Conservation (phyloP, 2,329 filamentous ascomycete species). For the Sarocladiaceae sp. region DNA sequence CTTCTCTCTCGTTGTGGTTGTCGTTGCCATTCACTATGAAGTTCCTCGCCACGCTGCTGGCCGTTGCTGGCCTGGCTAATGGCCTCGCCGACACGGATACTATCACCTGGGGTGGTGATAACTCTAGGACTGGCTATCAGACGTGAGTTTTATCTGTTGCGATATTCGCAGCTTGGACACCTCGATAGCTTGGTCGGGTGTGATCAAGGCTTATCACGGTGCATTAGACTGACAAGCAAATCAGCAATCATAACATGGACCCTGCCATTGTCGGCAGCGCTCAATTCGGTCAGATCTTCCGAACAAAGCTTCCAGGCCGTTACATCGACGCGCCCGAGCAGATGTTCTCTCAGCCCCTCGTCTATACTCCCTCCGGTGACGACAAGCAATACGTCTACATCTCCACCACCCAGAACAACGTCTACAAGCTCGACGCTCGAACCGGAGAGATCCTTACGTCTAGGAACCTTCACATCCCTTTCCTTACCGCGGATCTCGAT, state of each 20-base stretch:
- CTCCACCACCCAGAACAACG: slow-evolving; percentile 51
- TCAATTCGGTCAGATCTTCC: slow-evolving; percentile 50
- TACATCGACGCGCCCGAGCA: slow-evolving; percentile 45
- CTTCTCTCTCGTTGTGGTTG: slow-evolving; percentile 9
- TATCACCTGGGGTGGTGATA: slow-evolving; percentile 55
- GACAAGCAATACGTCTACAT: slow-evolving; percentile 47
- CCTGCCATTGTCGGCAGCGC: slow-evolving; percentile 48
- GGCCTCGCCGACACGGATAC: slow-evolving; percentile 43
- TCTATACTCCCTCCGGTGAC: slow-evolving; percentile 41
- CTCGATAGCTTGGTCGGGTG: no score
- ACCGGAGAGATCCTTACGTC: slow-evolving; percentile 43
- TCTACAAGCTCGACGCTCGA: slow-evolving; percentile 50
- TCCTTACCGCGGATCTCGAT: slow-evolving; percentile 40
- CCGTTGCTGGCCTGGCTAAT: slow-evolving; percentile 25
- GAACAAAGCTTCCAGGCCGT: slow-evolving; percentile 42
- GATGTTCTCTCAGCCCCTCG: slow-evolving; percentile 43
- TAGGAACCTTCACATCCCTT: slow-evolving; percentile 42
- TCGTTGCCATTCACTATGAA: slow-evolving; percentile 17
- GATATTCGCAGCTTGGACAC: no score
- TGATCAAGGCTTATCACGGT: not conserved
- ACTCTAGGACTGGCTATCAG: slow-evolving; percentile 46
- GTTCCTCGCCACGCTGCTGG: slow-evolving; percentile 21
- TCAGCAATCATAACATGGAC: slow-evolving; percentile 56
- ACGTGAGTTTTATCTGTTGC: slow-evolving; percentile 29
- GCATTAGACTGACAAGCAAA: slow-evolving; percentile 2